phyloP scores from a whole-genome alignment of 2,329 filamentous ascomycete species.

The Alternaria postmessia region DNA sequence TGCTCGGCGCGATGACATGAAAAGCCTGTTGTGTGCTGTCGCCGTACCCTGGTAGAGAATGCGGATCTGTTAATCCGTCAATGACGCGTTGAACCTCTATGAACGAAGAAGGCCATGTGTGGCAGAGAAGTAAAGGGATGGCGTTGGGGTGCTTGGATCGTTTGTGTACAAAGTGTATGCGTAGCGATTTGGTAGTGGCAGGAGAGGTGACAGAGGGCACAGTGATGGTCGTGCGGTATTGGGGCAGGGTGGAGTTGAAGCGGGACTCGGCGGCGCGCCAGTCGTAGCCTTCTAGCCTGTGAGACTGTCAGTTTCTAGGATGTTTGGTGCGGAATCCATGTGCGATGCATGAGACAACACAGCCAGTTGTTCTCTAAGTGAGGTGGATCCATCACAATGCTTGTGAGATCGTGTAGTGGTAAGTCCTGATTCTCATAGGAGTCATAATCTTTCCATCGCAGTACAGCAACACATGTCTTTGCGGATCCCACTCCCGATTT shows the following conservation, averaged over 20 bases:
- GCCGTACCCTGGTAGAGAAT: slow-evolving; percentile 47
- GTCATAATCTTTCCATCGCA: not conserved
- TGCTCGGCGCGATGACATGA: slow-evolving; percentile 71
- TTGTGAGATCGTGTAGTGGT: not conserved
- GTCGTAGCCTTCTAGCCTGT: slow-evolving; percentile 69
- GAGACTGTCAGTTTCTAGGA: not conserved
- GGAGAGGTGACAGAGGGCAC: slow-evolving; percentile 26
- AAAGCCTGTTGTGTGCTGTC: slow-evolving; percentile 58
- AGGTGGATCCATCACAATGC: not conserved
- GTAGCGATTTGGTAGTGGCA: slow-evolving; percentile 49
- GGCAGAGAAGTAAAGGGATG: slow-evolving; percentile 70
- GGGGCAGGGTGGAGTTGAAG: slow-evolving; percentile 67
- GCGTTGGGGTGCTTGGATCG: slow-evolving; percentile 63
- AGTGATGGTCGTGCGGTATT: slow-evolving; percentile 68
- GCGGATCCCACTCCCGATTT: not conserved
- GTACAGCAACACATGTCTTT: not conserved
- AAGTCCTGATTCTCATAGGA: not conserved
- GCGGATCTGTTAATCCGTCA: slow-evolving; percentile 62
- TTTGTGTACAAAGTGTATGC: slow-evolving; percentile 72
- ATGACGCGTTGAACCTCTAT: slow-evolving; percentile 67
- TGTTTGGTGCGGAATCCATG: not conserved
- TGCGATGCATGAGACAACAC: not conserved
- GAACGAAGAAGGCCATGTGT: slow-evolving; percentile 72
- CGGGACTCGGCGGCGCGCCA: slow-evolving; percentile 68
- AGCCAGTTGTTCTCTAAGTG: not conserved